A percentile compares a stretch with the other conserved stretches of the same genome.
Conservation (phyloP, 257 asterid genomes). For the Penstemon newberryi region DNA sequence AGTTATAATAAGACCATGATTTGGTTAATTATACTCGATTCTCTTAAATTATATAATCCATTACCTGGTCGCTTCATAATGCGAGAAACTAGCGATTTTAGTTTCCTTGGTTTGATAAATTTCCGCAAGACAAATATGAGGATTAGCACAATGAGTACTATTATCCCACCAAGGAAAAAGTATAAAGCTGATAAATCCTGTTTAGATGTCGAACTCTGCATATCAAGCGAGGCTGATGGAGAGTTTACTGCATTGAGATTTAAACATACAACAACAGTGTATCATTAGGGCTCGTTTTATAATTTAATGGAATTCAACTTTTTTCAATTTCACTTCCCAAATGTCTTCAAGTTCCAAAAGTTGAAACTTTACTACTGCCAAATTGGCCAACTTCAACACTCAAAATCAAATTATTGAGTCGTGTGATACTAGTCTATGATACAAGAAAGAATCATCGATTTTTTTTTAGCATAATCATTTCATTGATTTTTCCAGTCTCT, state of each 20-base stretch:
- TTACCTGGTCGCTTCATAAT: conserved; percentile 44
- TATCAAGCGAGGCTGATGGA: conserved; percentile 39
- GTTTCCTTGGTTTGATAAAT: conserved; percentile 32
- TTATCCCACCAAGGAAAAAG: conserved; percentile 55
- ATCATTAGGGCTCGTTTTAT: too few relatives aligned
- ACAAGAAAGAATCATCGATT: too few relatives aligned
- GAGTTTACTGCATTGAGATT: conserved; percentile 34
- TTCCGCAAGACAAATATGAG: conserved; percentile 44
- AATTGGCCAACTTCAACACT: too few relatives aligned
- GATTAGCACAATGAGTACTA: conserved; percentile 43
- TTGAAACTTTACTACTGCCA: too few relatives aligned
- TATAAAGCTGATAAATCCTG: conserved; percentile 41
- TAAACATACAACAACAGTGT: neutral
- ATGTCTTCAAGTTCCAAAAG: neutral
- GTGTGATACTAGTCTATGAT: neutral
- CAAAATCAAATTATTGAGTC: neutral
- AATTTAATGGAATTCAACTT: too few relatives aligned
- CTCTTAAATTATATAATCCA: neutral
- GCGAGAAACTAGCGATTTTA: conserved; percentile 31
- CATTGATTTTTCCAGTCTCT: conserved; percentile 5
- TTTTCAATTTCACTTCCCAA: neutral
- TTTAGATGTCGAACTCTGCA: conserved; percentile 37
- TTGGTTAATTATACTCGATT: neutral
- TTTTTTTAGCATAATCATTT: neutral
- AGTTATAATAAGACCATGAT: neutral